phyloP scores from a whole-genome alignment of 2,329 filamentous ascomycete species.

The Alternaria metachromatica region DNA sequence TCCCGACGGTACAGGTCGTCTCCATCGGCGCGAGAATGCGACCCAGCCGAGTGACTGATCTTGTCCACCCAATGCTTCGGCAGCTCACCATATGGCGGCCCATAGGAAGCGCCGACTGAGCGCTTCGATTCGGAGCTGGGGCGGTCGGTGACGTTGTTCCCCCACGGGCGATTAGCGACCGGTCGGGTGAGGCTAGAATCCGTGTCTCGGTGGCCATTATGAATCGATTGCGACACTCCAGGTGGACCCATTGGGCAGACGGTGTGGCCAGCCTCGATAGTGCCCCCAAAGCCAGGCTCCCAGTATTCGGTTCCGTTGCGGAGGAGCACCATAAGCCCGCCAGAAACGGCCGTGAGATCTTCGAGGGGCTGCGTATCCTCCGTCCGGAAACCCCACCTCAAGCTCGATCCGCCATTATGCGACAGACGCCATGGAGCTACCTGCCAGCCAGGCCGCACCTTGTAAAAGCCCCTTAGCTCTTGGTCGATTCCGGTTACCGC shows the following conservation, averaged over 20 bases:
- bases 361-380: neutral
- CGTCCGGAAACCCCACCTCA: neutral
- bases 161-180: neutral
- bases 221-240: neutral
- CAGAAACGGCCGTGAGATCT: neutral
- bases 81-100: neutral
- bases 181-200: neutral
- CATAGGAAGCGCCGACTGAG: neutral
- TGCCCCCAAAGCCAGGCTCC: neutral
- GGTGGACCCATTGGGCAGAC: neutral
- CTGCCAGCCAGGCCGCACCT: neutral
- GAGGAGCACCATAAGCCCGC: neutral
- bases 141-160: neutral
- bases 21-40: neutral
- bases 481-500: neutral
- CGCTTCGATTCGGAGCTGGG: neutral
- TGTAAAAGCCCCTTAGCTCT: neutral
- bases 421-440: neutral
- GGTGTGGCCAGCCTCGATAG: neutral
- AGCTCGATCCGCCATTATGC: neutral
- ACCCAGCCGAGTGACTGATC: neutral
- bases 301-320: neutral
- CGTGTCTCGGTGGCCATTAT: neutral
- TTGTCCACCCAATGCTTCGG: neutral
- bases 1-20: neutral